Evolutionary conservation across 192 early-diverging fungal genomes (phyloP).

Genomic region (Coemansia sp.): DNA sequence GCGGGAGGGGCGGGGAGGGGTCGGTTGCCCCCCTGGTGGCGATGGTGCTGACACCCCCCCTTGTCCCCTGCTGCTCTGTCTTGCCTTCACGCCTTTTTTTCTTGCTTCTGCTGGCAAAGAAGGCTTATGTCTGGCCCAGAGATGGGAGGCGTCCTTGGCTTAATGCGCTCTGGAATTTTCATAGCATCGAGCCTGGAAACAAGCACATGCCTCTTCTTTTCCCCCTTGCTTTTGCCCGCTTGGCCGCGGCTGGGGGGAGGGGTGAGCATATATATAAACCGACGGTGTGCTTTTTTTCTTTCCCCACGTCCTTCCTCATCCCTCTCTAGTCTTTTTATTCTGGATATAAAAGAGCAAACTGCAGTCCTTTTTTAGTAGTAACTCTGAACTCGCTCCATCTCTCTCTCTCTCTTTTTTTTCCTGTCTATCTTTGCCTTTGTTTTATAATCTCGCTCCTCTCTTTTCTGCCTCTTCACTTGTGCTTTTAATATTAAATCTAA

Average conservation of each 20-base stretch:
- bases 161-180: constrained; percentile 4
- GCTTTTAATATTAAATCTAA: background rate
- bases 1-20: background rate
- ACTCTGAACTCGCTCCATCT: constrained; percentile 1
- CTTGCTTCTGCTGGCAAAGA: background rate
- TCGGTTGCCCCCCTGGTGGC: background rate
- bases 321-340: constrained; percentile 1
- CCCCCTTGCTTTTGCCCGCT: background rate
- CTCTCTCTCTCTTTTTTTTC: background rate
- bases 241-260: too few relatives aligned
- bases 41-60: background rate
- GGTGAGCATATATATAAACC: background rate
- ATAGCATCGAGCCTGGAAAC: constrained; percentile 2
- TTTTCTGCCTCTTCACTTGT: constrained; percentile 1
- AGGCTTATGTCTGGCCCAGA: background rate
- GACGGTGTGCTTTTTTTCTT: background rate
- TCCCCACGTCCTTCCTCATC: background rate
- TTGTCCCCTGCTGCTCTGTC: background rate
- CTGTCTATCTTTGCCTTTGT: background rate
- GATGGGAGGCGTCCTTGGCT: background rate
- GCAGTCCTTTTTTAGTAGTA: constrained; percentile 2
- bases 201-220: background rate
- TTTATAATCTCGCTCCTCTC: background rate
- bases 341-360: constrained; percentile 4
- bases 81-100: background rate